Conservation (phyloP, 768 basidiomycete genomes). For the Pisolithus tinctorius region DNA sequence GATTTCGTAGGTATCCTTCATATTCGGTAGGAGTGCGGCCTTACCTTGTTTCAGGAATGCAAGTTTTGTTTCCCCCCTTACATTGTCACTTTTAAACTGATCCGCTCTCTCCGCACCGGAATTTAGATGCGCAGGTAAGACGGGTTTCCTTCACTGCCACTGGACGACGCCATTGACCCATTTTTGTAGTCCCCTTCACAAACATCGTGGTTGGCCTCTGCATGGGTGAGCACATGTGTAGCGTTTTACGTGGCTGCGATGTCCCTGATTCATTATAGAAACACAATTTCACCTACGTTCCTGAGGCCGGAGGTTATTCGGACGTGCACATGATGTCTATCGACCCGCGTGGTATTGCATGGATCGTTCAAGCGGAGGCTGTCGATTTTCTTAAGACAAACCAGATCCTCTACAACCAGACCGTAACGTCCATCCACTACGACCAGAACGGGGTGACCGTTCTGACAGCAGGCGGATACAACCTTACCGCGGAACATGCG, state of each 20-base stretch:
- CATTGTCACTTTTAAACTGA: conserved; percentile 1
- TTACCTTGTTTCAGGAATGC: conserved; percentile 22
- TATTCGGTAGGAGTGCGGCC: background rate
- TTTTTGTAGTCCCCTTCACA: conserved; percentile 52
- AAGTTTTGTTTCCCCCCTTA: conserved; percentile 5
- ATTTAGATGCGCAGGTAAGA: conserved; percentile 24
- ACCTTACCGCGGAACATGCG: conserved; percentile 48
- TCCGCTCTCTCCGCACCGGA: background rate
- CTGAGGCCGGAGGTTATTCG: conserved; percentile 52
- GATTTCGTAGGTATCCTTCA: conserved; percentile 23
- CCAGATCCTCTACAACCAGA: conserved; percentile 45
- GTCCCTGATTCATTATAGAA: conserved; percentile 30
- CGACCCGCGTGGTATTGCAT: conserved; percentile 59
- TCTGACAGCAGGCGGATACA: conserved; percentile 36
- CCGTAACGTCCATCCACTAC: conserved; percentile 43
- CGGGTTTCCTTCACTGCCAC: background rate
- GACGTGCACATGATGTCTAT: conserved; percentile 46
- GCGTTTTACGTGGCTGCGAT: no score
- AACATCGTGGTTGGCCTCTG: conserved; percentile 56
- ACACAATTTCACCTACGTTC: conserved; percentile 54
- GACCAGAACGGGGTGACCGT: conserved; percentile 40
- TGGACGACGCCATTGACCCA: conserved; percentile 16
- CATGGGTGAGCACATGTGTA: conserved; percentile 40
- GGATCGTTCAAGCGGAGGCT: conserved; percentile 52
- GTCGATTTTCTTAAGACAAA: conserved; percentile 40